Evolutionary conservation across 257 asterid genomes (phyloP), one percentile per base, ranked within the genome.

Genomic region (Solanum microdontum): DNA sequence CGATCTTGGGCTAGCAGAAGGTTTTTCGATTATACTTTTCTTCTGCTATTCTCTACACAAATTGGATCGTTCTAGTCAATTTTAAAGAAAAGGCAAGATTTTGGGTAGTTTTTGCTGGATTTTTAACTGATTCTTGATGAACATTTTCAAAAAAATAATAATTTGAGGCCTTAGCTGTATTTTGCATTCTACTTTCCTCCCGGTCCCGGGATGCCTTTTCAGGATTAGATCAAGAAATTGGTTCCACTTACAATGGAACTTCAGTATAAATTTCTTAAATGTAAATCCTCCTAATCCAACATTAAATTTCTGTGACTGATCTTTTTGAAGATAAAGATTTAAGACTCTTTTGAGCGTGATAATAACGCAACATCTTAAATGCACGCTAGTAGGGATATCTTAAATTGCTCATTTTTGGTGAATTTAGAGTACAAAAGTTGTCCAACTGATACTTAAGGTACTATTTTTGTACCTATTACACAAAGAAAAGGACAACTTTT

Each of bases 191-290:
- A 45, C 58, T 45, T 13, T 45, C 58, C 58, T 43, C 51, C 1
- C 51, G 51, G 51, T 1, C 58, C 2, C 1, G 58, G 58, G 58
- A 45, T 45, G 58, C 58, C 58, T 45, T 88, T 92, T 93, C 12
- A 43, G 91, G 91, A 60, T 95, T 43, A 43, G 51, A 43, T 43
- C 51, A 43, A 24, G 94, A 93, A 82, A 87, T 68, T 15, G 94
- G 93, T 72, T 93, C 96, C 9, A 92, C 89, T 66, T 94, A 84
- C 51, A 87, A 93, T 6, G 98, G 93, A 82, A 93, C 9, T 12
- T 51, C 4, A 17, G 10, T 17, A 17, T 51, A 17, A 51, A 51
- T 15, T 51, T 51, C 62, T 17, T 51, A 51, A 17, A 51, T 51
- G 62, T 17, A 2, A 51, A 51, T 51, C 62, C n/a, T 51, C 62